Percentiles rank a stretch among this genome's conserved stretches.
Evolutionary conservation across 805 yeast species (phyloP).

Genomic region (Barnettozyma salicaria): DNA sequence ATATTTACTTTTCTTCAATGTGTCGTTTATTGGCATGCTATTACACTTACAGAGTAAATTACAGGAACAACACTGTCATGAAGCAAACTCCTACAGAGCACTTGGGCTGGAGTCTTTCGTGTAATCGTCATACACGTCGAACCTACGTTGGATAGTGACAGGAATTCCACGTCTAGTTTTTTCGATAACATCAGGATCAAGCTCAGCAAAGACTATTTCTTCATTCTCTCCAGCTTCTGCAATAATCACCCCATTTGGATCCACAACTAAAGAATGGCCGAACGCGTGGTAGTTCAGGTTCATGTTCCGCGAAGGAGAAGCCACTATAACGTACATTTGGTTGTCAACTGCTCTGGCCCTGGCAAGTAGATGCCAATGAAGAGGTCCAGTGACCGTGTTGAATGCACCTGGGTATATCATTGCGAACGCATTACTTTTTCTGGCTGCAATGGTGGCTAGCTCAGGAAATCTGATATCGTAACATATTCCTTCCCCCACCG

Average conservation of each 20-base stretch:
- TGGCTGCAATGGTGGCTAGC: constrained; percentile 63
- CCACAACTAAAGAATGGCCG: constrained; percentile 63
- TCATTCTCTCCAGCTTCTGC: constrained; percentile 81
- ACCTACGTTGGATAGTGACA: constrained; percentile 62
- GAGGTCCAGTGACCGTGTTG: constrained; percentile 82
- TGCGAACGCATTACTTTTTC: constrained; percentile 59
- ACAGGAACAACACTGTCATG: background rate
- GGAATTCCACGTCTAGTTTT: constrained; percentile 64
- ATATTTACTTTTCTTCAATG: too few species aligned
- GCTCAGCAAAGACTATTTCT: constrained; percentile 66
- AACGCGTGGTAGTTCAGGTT: constrained; percentile 53
- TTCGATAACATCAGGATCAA: constrained; percentile 55
- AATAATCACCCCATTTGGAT: constrained; percentile 55
- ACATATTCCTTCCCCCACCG: constrained; percentile 80
- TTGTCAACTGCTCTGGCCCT: constrained; percentile 73
- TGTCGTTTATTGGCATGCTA: too few species aligned
- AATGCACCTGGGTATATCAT: constrained; percentile 86
- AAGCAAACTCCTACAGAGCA: constrained; percentile 7
- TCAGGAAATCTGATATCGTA: constrained; percentile 84
- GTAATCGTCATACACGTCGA: constrained; percentile 42
- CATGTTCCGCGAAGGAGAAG: constrained; percentile 85
- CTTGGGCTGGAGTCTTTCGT: constrained; percentile 17
- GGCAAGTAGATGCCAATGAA: constrained; percentile 78
- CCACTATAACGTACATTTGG: constrained; percentile 64
- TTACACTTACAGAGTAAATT: too few species aligned